Evolutionary conservation across 306 rosid genomes (phyloP).

Genomic region (Castanospermum australe): DNA sequence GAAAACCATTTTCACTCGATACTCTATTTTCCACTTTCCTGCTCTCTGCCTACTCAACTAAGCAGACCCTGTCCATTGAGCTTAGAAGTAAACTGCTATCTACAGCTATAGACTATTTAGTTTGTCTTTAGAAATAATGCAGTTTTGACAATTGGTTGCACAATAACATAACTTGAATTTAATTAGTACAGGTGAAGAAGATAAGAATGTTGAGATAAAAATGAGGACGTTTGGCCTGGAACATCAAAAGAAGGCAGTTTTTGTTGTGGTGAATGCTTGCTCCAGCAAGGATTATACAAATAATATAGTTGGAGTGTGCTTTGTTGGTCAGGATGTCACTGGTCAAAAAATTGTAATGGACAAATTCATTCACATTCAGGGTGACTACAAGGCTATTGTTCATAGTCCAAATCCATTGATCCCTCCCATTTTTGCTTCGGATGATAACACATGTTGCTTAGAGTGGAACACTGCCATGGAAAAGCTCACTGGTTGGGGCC

Average conservation of each 20-base stretch:
- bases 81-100: conserved; percentile 35
- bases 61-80: conserved; percentile 13
- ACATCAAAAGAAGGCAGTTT: conserved; percentile 61
- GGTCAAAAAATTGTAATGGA: conserved; percentile 96
- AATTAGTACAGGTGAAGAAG: conserved; percentile 92
- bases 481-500: conserved; percentile 91
- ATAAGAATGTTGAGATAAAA: conserved; percentile 89
- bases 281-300: conserved; percentile 86
- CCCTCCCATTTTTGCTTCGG: conserved; percentile 98
- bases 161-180: conserved; percentile 40
- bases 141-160: conserved; percentile 24
- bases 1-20: background rate
- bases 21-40: background rate
- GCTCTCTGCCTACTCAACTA: background rate
- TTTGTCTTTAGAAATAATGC: conserved; percentile 33
- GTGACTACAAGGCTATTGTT: conserved; percentile 94
- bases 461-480: conserved; percentile 99
- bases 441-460: conserved; percentile 91
- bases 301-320: conserved; percentile 93
- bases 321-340: conserved; percentile 98
- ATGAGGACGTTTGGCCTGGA: conserved; percentile 83
- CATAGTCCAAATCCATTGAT: conserved; percentile 93
- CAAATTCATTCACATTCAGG: conserved; percentile 92
- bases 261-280: conserved; percentile 96
- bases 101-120: conserved; percentile 23